phyloP scores from a whole-genome alignment of 176 grass and related monocot genomes.

The Oryza officinalis region DNA sequence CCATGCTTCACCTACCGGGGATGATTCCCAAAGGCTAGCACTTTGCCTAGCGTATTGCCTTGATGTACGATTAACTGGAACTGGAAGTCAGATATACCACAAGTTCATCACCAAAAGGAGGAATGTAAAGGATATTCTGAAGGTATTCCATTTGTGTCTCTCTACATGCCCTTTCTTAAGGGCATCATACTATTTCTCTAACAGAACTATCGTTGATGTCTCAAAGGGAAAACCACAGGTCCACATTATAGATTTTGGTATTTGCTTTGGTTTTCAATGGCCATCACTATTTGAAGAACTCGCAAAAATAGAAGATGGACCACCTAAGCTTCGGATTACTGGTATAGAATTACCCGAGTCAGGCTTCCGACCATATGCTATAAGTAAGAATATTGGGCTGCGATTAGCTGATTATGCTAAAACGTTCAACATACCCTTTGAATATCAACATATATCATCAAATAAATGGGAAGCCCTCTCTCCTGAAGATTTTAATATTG shows the following conservation, averaged over 20 bases:
- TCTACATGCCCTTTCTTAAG: constrained; percentile 44
- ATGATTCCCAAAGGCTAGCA: constrained; percentile 61
- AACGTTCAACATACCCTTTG: constrained; percentile 62
- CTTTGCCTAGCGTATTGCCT: constrained; percentile 57
- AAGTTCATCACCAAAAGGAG: constrained; percentile 17
- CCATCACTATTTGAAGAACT: constrained; percentile 61
- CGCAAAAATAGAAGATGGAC: constrained; percentile 33
- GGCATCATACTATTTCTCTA: constrained; percentile 47
- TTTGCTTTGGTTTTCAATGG: constrained; percentile 76
- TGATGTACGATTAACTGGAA: constrained; percentile 55
- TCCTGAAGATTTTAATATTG: constrained; percentile 30
- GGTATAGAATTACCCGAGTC: constrained; percentile 56
- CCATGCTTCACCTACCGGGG: constrained; percentile 43
- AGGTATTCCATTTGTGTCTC: constrained; percentile 34
- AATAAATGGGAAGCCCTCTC: constrained; percentile 53
- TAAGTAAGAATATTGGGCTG: constrained; percentile 32
- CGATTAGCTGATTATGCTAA: constrained; percentile 59
- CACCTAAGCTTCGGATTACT: constrained; percentile 60
- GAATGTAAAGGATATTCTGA: constrained; percentile 31
- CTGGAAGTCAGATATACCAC: constrained; percentile 49
- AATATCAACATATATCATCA: constrained; percentile 54
- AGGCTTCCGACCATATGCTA: constrained; percentile 54
- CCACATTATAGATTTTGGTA: constrained; percentile 81
- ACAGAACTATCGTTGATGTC: constrained; percentile 53
- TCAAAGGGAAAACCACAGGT: constrained; percentile 42